phyloP scores from a whole-genome alignment of 1,284 basidiomycete species.

The Coriolopsis trogii region DNA sequence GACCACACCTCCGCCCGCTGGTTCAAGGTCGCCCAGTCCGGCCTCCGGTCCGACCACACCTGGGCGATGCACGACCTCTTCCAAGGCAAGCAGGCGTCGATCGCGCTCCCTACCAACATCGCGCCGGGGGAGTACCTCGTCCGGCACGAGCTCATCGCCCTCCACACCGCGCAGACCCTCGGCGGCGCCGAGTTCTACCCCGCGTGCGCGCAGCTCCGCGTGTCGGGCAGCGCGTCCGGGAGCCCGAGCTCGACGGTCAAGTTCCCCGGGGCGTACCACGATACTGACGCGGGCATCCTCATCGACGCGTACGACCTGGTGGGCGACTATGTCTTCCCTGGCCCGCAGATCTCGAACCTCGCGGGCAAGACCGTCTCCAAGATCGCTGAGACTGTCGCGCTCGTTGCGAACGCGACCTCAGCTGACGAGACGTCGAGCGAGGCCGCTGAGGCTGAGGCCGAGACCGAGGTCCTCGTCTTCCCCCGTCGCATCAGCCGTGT shows the following conservation, averaged over 20 bases:
- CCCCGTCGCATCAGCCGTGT: too few species aligned
- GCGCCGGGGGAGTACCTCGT: conserved; percentile 67
- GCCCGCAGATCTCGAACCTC: conserved; percentile 37
- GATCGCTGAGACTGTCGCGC: not conserved
- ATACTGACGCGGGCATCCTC: conserved; percentile 62
- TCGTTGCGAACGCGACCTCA: too few species aligned
- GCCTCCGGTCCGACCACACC: conserved; percentile 34
- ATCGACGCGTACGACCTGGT: conserved; percentile 35
- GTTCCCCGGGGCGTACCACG: conserved; percentile 67
- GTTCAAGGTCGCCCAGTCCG: conserved; percentile 64
- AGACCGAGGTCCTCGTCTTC: too few species aligned
- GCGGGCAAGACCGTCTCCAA: conserved; percentile 1
- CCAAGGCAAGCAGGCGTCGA: conserved; percentile 39
- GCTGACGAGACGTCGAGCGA: too few species aligned
- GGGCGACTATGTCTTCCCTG: conserved; percentile 40
- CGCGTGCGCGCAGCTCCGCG: conserved; percentile 59
- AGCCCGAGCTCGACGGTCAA: conserved; percentile 47
- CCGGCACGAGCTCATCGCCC: conserved; percentile 66
- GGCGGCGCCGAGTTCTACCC: conserved; percentile 76
- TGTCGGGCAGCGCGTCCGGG: conserved; percentile 55
- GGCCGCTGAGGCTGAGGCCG: too few species aligned
- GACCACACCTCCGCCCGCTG: conserved; percentile 58
- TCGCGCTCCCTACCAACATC: conserved; percentile 57
- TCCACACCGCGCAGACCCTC: conserved; percentile 52
- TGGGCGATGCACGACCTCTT: conserved; percentile 44